Base-by-base conservation (phyloP, 306 rosid genomes). In the Hippophae tibetana region DNA sequence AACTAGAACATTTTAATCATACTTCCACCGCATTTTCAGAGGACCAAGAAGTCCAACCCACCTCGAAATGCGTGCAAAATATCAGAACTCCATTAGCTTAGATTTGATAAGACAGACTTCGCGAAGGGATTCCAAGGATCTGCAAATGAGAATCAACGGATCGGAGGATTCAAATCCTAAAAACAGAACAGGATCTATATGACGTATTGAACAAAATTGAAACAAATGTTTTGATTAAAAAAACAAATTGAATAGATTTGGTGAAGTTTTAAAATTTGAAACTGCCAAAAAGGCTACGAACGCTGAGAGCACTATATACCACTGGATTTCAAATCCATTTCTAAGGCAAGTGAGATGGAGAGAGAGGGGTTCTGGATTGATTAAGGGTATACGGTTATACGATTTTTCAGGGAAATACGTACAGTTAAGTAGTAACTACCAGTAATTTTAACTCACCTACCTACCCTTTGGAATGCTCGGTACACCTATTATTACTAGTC, bases 81-180 rank as follows among this genome's bases (percentile, higher is more conserved):
- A 64, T 83, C 80, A 86, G 70, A 76, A 74, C 62, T 80, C 65
- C 74, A 75, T 84, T 40, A 57, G 56, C 70, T 69, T 60, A 3
- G 75, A 79, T 51, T 63, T 27, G 49, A 55, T 47, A 66, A 54
- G 50, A 48, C 62, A 69, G 50, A 58, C 14, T 31, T 3, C 26
- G 57, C 50, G 7, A 38, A 57, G 61, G 52, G 55, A 65, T 43
- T 56, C 46, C 13, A 69, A 76, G 74, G 86, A 82, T 87, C 86
- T 79, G 86, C 14, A 52, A 54, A 42, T 52, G 64, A 56, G 65
- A 52, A 40, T 48, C 55, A 58, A 57, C 62, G 70, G 86, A 82
- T 82, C 80, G 72, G 76, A 74, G 81, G 81, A 79, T 74, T 87
- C 80, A 73, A 69, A 65, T 63, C 81, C 77, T 62, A 66, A 74